These are phyloP conservation scores for Solanum chacoense DNA, from an alignment of 305 asterid species.

Conservation along the genomic window DNA sequence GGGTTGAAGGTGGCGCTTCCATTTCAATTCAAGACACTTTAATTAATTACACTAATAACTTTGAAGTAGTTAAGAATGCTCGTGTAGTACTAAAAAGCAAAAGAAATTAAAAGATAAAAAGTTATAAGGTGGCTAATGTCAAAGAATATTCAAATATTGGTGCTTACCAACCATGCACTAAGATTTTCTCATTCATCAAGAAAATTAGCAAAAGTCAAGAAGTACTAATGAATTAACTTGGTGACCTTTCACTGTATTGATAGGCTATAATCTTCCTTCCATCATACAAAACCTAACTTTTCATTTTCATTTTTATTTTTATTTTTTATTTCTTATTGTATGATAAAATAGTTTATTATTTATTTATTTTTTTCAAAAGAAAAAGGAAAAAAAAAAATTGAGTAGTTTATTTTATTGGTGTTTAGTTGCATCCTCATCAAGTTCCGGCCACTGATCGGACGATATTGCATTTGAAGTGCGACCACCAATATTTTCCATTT, in stretches of 20 bases:
- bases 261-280: background rate
- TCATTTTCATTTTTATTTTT: background rate
- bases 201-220: background rate
- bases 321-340: background rate
- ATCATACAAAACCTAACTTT: conserved; percentile 1
- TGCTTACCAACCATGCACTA: conserved; percentile 3
- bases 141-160: background rate
- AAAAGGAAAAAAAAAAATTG: background rate
- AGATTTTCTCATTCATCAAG: background rate
- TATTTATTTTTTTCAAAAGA: background rate
- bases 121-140: background rate
- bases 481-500: background rate
- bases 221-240: background rate
- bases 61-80: background rate
- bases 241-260: conserved; percentile 8
- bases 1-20: background rate
- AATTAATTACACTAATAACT: background rate
- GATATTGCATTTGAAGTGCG: background rate
- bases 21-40: background rate
- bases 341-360: background rate
- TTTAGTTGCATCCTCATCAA: conserved; percentile 41
- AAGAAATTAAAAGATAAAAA: background rate
- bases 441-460: conserved; percentile 22
- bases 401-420: background rate
- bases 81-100: background rate